phyloP scores from a whole-genome alignment of 495 filamentous ascomycete genomes.

The Podospora tetraspora region DNA sequence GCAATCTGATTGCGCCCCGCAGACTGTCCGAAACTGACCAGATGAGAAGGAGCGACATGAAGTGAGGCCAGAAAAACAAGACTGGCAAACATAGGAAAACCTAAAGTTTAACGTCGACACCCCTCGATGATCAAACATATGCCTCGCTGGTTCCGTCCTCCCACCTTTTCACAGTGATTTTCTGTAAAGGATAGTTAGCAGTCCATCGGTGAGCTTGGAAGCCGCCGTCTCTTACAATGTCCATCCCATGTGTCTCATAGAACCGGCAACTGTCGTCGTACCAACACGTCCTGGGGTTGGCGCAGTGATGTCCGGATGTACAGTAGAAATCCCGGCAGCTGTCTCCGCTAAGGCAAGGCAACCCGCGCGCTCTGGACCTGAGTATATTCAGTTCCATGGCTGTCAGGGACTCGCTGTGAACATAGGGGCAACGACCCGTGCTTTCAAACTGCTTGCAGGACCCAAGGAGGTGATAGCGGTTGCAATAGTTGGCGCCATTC shows the following conservation, averaged over 20 bases:
- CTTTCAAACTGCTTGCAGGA: slow-evolving; percentile 18
- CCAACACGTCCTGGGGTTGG: slow-evolving; percentile 17
- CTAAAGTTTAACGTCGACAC: background rate
- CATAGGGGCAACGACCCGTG: slow-evolving; percentile 26
- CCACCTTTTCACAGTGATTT: no score
- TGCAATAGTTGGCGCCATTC: slow-evolving; percentile 32
- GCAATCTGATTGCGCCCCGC: background rate
- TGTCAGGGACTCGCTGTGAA: slow-evolving; percentile 28
- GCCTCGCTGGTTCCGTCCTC: background rate
- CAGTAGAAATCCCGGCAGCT: slow-evolving; percentile 28
- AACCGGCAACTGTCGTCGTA: slow-evolving; percentile 28
- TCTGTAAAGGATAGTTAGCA: no score
- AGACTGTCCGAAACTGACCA: background rate
- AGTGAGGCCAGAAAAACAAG: background rate
- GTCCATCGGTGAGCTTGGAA: no score
- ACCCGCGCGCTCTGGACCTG: slow-evolving; percentile 24
- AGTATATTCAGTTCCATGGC: slow-evolving; percentile 23
- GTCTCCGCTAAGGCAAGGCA: slow-evolving; percentile 19
- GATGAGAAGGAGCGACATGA: background rate
- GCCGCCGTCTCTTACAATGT: no score
- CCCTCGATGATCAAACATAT: background rate
- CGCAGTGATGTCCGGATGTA: slow-evolving; percentile 35
- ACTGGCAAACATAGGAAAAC: background rate
- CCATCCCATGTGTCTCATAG: slow-evolving; percentile 26
- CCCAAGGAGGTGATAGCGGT: slow-evolving; percentile 30